Base-by-base conservation (phyloP, 768 basidiomycete species). In the Lactifluus hygrophoroides region DNA sequence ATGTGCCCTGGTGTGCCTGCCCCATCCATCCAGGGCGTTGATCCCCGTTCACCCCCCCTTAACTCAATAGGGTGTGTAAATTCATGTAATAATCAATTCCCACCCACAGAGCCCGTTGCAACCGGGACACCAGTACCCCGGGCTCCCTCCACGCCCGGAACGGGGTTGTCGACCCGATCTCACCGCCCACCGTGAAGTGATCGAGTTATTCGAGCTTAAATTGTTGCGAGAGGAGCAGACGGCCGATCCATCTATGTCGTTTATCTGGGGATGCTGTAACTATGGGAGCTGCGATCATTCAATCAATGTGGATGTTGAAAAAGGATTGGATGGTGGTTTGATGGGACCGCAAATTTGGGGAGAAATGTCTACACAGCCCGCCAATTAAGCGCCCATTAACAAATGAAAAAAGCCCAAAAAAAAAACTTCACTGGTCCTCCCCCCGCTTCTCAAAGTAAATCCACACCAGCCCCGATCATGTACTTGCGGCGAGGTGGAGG, bases 221-320 rank as follows among this genome's bases (percentile, higher is more conserved):
- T 44, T 16, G 48, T 5, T 4, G 9, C 4, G 17, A 21, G 10
- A 34, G 32, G 35, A 42, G 19, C n/a, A 5, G 30, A 27, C 1
- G 19, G 17, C 5, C 25, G 30, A 51, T 45, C 50, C 11, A 45
- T 45, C 25, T 44, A 8, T 19, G 30, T 34, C 55, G 28, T 42
- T 37, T 48, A 56, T 43, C 34, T 32, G 35, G 27, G 10, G 5
- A 2, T 4, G 11, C 25, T 14, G 56, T 57, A 34, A 57, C 56
- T 3, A 57, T 44, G 56, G 16, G 17, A 50, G n/a, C 56, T 50
- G 32, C 56, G 42, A 51, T 57, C 56, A 57, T 34, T 56, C 28
- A 25, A 37, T 35, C 42, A 43, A 23, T 43, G 25, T 42, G 38
- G n/a, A 42, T 40, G 40, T 40, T 21, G 40, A 30, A 19, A 10